Evolutionary conservation across 805 yeast genomes (phyloP).

Genomic region (Priceomyces haplophilus): DNA sequence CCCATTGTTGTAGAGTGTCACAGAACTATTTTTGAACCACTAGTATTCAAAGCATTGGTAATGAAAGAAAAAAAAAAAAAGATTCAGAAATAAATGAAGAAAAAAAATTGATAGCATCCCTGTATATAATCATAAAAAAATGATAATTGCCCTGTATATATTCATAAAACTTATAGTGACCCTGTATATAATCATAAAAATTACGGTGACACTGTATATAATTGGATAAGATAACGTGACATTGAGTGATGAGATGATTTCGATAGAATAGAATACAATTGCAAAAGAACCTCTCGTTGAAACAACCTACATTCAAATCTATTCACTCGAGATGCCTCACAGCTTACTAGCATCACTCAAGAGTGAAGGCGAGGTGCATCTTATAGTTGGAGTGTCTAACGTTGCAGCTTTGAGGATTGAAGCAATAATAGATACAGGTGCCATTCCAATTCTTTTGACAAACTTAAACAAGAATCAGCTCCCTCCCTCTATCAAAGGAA

Average conservation of each 20-base stretch:
- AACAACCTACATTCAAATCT: too few relatives aligned
- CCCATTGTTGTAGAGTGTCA: conserved; percentile 19
- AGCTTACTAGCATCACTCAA: conserved; percentile 38
- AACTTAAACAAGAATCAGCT: conserved; percentile 19
- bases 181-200: too few relatives aligned
- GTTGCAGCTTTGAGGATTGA: conserved; percentile 48
- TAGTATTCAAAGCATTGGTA: too few relatives aligned
- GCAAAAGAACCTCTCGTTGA: too few relatives aligned
- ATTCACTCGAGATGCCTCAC: conserved; percentile 13
- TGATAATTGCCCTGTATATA: too few relatives aligned
- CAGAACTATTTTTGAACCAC: too few relatives aligned
- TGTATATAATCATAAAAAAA: too few relatives aligned
- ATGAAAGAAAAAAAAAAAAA: too few relatives aligned
- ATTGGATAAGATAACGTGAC: conserved; percentile 9
- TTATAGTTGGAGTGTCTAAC: conserved; percentile 53
- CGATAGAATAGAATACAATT: neutral
- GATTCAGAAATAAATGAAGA: too few relatives aligned
- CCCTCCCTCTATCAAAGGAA: conserved; percentile 23
- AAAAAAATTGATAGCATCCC: too few relatives aligned
- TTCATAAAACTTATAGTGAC: too few relatives aligned
- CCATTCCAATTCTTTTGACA: conserved; percentile 49
- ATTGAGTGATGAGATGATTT: conserved; percentile 7
- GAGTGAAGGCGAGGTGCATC: conserved; percentile 51
- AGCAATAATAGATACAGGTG: conserved; percentile 52
- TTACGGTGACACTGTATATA: too few relatives aligned